A percentile compares a stretch with the other conserved stretches of the same genome.
Conservation (phyloP, 139 green algal species). For the Ettlia oleoabundans region DNA sequence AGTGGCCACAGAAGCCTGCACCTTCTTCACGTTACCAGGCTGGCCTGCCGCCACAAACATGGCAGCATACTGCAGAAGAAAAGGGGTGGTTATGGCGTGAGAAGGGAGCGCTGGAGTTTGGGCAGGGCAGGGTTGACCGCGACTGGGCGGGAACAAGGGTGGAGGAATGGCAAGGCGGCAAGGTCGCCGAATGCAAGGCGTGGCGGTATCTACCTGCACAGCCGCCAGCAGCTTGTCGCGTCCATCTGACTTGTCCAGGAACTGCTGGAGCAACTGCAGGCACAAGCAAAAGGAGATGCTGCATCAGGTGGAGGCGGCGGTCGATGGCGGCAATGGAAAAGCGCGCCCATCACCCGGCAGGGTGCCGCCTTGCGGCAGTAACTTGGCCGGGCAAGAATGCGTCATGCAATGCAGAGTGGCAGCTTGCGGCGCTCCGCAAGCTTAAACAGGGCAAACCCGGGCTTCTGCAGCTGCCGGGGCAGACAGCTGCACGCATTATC, state of each 20-base stretch:
- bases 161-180: not conserved
- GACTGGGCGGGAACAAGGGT: too few relatives aligned
- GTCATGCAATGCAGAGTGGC: too few relatives aligned
- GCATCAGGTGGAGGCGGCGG: too few relatives aligned
- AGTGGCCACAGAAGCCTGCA: constrained; percentile 87
- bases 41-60: constrained; percentile 89
- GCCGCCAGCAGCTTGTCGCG: constrained; percentile 94
- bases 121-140: too few relatives aligned
- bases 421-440: too few relatives aligned
- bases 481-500: too few relatives aligned
- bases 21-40: constrained; percentile 86
- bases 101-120: not conserved
- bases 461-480: too few relatives aligned
- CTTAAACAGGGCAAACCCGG: too few relatives aligned
- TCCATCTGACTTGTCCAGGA: constrained; percentile 90
- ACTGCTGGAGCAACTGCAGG: constrained; percentile 78
- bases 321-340: too few relatives aligned
- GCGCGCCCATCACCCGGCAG: too few relatives aligned
- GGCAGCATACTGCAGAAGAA: constrained; percentile 80
- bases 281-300: not conserved
- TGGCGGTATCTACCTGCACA: constrained; percentile 72
- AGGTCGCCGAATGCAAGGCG: not conserved
- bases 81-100: not conserved
- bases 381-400: too few relatives aligned
- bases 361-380: too few relatives aligned